Base-by-base conservation (phyloP, 139 green algal species). In the Coelastrella sp. region DNA sequence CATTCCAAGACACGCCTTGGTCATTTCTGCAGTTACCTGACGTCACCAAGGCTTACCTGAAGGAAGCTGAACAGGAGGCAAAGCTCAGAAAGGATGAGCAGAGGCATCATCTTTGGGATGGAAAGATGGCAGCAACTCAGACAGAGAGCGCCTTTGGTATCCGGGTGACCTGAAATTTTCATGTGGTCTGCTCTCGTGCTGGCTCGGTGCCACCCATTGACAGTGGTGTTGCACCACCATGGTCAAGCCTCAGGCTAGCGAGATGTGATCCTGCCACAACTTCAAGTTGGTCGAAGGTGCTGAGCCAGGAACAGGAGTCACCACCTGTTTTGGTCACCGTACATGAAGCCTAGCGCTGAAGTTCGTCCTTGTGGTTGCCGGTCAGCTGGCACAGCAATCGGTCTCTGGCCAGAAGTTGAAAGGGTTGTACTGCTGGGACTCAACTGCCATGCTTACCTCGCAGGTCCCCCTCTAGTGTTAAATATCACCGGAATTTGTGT, bases 51-150 rank as follows among this genome's bases (percentile, higher is more conserved):
- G n/a, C 17, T 19, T 61, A 75, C 56, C 25, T 91, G 17, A 8
- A 81, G 9, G 88, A 93, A n/a, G 88, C 89, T 8, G 95, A 96
- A 79, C 91, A 95, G 68, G 84, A 35, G 0, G 86, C 76, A 24
- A 94, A 90, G 58, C 73, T 88, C 7, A 60, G 25, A 7, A 94
- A 92, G 73, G 90, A 91, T 35, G 72, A 93, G 78, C 78, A 91
- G 60, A 92, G 92, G 22, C 72, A 87, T 61, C 63, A 78, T 0
- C 72, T 96, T 56, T 96, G 93, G 93, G 93, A 96, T 57, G 91
- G 85, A 17, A 96, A 96, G 84, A 95, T 96, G 84, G 82, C 68
- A n/a, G 93, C 91, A 0, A 96, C 93, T n/a, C 94, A 96, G 87
- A 96, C 94, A 6, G 84, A 94, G 35, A 96, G 92, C 74, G 94